Conservation (phyloP, 805 yeast species). For the Saccharomyces eubayanus region DNA sequence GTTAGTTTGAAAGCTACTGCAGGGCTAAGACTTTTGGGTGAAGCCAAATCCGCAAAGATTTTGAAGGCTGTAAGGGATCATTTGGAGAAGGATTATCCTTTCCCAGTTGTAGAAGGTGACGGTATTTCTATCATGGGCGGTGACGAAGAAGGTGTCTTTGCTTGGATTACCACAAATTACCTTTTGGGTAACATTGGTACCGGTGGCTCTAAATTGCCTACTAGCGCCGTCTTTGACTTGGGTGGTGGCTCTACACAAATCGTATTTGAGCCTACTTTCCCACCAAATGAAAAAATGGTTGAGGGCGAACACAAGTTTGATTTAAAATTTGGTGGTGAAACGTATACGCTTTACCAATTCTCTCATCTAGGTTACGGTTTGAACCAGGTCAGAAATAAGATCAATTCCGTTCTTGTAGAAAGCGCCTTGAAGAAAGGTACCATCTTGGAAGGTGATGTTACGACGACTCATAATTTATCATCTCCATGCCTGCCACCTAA, state of each 20-base stretch:
- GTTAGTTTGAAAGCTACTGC: slow-evolving; percentile 97
- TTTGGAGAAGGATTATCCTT: slow-evolving; percentile 75
- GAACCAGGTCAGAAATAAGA: slow-evolving; percentile 84
- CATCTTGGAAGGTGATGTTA: slow-evolving; percentile 32
- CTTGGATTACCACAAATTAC: slow-evolving; percentile 96
- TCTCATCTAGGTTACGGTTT: slow-evolving; percentile 95
- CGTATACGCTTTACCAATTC: slow-evolving; percentile 79
- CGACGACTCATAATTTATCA: slow-evolving; percentile 40
- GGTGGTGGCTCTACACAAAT: slow-evolving; percentile 99
- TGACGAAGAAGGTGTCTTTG: slow-evolving; percentile 93
- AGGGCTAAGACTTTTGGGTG: slow-evolving; percentile 82
- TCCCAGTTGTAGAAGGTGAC: slow-evolving; percentile 78
- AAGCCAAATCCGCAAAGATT: slow-evolving; percentile 60
- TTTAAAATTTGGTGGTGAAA: slow-evolving; percentile 70
- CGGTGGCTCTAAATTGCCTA: slow-evolving; percentile 52
- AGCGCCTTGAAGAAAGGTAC: slow-evolving; percentile 37
- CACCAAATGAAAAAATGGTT: slow-evolving; percentile 51
- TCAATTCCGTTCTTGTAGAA: slow-evolving; percentile 58
- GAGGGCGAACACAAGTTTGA: slow-evolving; percentile 86
- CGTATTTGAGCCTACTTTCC: slow-evolving; percentile 89
- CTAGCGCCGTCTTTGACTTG: slow-evolving; percentile 94
- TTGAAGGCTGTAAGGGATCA: slow-evolving; percentile 68
- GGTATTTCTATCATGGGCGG: slow-evolving; percentile 95
- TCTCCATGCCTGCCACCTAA: slow-evolving; percentile 91
- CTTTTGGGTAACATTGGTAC: slow-evolving; percentile 88